Conservation (phyloP, 1,284 basidiomycete species). For the Exobasidium rhododendri region DNA sequence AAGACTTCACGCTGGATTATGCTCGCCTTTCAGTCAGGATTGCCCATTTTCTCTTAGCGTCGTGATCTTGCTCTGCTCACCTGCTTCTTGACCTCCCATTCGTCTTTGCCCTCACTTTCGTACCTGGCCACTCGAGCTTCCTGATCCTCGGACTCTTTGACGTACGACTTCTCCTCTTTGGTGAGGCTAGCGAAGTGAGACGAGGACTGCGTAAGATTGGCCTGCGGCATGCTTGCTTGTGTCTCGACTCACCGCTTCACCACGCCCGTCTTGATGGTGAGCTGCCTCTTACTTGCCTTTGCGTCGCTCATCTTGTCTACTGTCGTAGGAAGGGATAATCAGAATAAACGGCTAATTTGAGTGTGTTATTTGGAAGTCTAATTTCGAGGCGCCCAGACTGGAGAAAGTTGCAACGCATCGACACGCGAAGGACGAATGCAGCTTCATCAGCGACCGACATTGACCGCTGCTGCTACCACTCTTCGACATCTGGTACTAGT, state of each 20-base stretch:
- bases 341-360: too few species aligned
- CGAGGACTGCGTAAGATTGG: background rate
- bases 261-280: constrained; percentile 41
- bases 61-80: constrained; percentile 12
- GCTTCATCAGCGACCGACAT: background rate
- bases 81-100: constrained; percentile 42
- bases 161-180: constrained; percentile 38
- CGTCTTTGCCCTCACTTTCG: constrained; percentile 30
- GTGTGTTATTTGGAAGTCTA: too few species aligned
- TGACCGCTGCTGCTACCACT: background rate
- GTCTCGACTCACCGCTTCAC: constrained; percentile 32
- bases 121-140: constrained; percentile 22
- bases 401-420: background rate
- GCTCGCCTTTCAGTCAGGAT: background rate
- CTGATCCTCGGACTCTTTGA: constrained; percentile 23
- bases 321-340: constrained; percentile 4
- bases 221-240: background rate
- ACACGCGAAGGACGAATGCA: background rate
- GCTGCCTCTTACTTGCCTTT: constrained; percentile 30
- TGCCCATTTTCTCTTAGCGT: background rate
- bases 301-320: constrained; percentile 21
- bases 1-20: constrained; percentile 24
- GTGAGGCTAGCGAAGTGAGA: constrained; percentile 22
- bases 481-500: too few species aligned
- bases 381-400: too few species aligned